Evolutionary conservation across 2,329 filamentous ascomycete genomes (phyloP).

Genomic region (Aspergillus ruber): DNA sequence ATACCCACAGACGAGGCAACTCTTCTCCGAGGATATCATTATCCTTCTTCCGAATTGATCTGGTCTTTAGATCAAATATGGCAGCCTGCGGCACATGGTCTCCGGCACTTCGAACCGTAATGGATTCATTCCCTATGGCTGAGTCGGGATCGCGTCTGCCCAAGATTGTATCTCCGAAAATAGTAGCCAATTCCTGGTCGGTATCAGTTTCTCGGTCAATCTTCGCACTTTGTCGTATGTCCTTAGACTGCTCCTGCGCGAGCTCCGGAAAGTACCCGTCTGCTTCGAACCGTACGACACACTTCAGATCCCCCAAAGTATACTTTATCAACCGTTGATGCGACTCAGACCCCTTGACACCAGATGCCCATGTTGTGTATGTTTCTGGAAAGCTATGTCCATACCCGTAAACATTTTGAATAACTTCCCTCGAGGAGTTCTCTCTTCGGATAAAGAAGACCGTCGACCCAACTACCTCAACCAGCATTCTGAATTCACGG

Average conservation of each 20-base stretch:
- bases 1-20: slow-evolving; percentile 44
- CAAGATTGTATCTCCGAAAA: slow-evolving; percentile 1
- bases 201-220: not conserved
- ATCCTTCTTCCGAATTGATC: slow-evolving; percentile 29
- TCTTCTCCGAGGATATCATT: slow-evolving; percentile 34
- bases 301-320: slow-evolving; percentile 46
- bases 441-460: slow-evolving; percentile 60
- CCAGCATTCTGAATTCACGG: slow-evolving; percentile 51
- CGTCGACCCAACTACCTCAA: slow-evolving; percentile 51
- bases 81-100: slow-evolving; percentile 33
- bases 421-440: slow-evolving; percentile 52
- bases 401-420: slow-evolving; percentile 52
- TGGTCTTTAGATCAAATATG: slow-evolving; percentile 51
- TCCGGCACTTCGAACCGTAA: slow-evolving; percentile 18
- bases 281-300: slow-evolving; percentile 51
- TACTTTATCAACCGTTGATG: slow-evolving; percentile 60
- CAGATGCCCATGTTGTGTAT: slow-evolving; percentile 58
- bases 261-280: slow-evolving; percentile 49
- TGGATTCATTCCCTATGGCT: not conserved
- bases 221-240: not conserved
- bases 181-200: slow-evolving; percentile 2
- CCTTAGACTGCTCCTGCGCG: not conserved
- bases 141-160: not conserved
- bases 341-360: slow-evolving; percentile 49
- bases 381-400: slow-evolving; percentile 62